These are phyloP conservation scores for Gentiana macrophylla DNA, from an alignment of 257 asterid species.

Conservation along the genomic window DNA sequence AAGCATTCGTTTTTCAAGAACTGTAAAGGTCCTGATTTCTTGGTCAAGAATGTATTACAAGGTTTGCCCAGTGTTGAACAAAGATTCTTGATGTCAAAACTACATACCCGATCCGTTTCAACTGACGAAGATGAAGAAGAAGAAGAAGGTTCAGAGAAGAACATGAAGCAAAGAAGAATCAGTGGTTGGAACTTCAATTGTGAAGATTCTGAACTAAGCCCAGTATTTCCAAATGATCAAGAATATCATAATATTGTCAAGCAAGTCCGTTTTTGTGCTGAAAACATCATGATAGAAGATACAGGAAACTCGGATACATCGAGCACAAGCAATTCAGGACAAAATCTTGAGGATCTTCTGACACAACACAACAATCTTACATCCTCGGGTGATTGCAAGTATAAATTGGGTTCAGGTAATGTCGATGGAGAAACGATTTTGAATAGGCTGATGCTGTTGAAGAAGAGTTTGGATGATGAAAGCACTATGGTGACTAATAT, in stretches of 20 bases:
- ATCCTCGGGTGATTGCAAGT: not conserved
- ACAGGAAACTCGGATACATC: conserved; percentile 11
- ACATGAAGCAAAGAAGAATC: conserved; percentile 50
- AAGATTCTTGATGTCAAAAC: conserved; percentile 27
- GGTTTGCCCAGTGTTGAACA: conserved; percentile 61
- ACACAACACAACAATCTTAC: not conserved
- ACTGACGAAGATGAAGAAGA: conserved; percentile 26
- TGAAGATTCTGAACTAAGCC: conserved; percentile 60
- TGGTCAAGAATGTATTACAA: conserved; percentile 52
- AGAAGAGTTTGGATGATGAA: conserved; percentile 51
- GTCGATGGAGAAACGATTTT: conserved; percentile 22
- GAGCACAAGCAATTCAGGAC: conserved; percentile 9
- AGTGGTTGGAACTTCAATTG: conserved; percentile 84
- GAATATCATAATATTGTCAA: conserved; percentile 13
- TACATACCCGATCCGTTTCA: not conserved
- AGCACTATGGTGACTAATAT: conserved; percentile 32
- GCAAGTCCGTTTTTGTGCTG: conserved; percentile 29
- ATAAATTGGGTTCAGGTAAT: not conserved
- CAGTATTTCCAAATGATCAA: conserved; percentile 40
- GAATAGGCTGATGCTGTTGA: conserved; percentile 29
- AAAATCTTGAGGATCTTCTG: not conserved
- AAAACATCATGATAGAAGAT: conserved; percentile 22
- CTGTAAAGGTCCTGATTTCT: conserved; percentile 49
- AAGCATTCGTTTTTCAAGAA: conserved; percentile 63
- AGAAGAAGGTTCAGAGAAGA: conserved; percentile 15